Base-by-base conservation (phyloP, 2,329 filamentous ascomycete species). In the Aspergillus alliaceus region DNA sequence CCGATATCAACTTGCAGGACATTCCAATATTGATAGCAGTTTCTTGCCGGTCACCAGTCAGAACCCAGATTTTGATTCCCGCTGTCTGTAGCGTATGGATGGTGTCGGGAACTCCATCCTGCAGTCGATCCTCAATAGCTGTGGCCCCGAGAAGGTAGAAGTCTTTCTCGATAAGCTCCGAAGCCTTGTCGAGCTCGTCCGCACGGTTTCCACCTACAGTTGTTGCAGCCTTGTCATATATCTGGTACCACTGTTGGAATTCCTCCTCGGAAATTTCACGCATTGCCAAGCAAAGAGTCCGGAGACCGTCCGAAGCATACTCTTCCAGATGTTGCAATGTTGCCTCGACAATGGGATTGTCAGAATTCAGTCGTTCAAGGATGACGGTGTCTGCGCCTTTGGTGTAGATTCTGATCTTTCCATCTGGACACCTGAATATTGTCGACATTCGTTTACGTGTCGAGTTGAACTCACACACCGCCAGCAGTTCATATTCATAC, bases 21-120 rank as follows among this genome's bases (percentile, higher is more conserved):
- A 99, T 99, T 63, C 96, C 95, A 65, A 99, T 99, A 74, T 99
- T 99, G 84, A 99, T 99, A 56, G 95, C 95, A 27, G 95, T 99
- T 76, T 99, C 95, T 77, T 99, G 96, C 68, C 95, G 86, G 80
- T 99, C 95, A 67, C 95, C 95, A 37, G 95, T 99, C 74, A 99
- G 77, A 20, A 99, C 95, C 95, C 95, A 99, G 54, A 99, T 89
- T 77, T 99, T 99, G 81, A 99, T 98, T 53, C 93, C 93, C 24
- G 96, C 95, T 63, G 93, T 90, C 75, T 99, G 96, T 27, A 99
- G 81, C 0, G 95, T 99, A 73, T 97, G 92, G 57, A 99, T 99
- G 0, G 95, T 99, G 74, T 99, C 95, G 2, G 95, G 95, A 15
- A 99, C 95, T 53, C 96, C 95, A 66, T 99, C 96, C 74, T 99